Evolutionary conservation across 2,329 filamentous ascomycete genomes (phyloP).

Genomic region (Beauveria caledonica): DNA sequence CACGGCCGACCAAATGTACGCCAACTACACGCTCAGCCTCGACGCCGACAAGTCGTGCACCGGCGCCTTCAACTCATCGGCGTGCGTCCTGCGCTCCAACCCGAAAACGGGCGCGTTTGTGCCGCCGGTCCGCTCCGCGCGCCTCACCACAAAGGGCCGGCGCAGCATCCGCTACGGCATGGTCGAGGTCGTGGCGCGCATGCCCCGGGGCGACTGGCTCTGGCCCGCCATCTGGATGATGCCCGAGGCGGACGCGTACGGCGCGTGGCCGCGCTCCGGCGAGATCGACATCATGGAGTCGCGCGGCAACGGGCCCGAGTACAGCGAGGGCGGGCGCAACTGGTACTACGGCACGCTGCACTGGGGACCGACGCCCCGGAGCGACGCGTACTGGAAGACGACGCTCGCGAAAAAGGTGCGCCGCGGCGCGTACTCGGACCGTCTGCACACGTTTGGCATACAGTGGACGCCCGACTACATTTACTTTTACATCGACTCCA

Average conservation of each 20-base stretch:
- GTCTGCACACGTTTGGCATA: slow-evolving; percentile 43
- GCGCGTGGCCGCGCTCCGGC: slow-evolving; percentile 41
- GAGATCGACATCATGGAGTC: slow-evolving; percentile 47
- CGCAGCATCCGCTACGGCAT: slow-evolving; percentile 38
- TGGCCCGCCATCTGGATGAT: slow-evolving; percentile 47
- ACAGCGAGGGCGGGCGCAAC: slow-evolving; percentile 35
- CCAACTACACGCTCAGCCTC: slow-evolving; percentile 37
- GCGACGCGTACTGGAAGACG: slow-evolving; percentile 28
- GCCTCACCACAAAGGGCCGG: slow-evolving; percentile 38
- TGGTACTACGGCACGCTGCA: slow-evolving; percentile 36
- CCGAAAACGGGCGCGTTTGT: slow-evolving; percentile 36
- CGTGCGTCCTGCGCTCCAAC: slow-evolving; percentile 34
- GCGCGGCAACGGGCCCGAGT: slow-evolving; percentile 35
- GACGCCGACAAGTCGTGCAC: slow-evolving; percentile 35
- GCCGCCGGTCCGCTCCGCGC: slow-evolving; percentile 40
- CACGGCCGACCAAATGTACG: slow-evolving; percentile 28
- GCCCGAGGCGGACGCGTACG: slow-evolving; percentile 39
- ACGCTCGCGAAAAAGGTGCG: slow-evolving; percentile 24
- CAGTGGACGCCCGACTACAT: slow-evolving; percentile 46
- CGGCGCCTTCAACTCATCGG: slow-evolving; percentile 19
- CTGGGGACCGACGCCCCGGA: slow-evolving; percentile 31
- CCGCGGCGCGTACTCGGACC: slow-evolving; percentile 30
- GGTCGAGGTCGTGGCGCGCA: slow-evolving; percentile 44
- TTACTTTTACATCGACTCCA: slow-evolving; percentile 43
- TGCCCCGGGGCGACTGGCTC: slow-evolving; percentile 47